A percentile compares a stretch with the other conserved stretches of the same genome.
Evolutionary conservation across 495 filamentous ascomycete genomes (phyloP).

Genomic region (Jackrogersella minutella): DNA sequence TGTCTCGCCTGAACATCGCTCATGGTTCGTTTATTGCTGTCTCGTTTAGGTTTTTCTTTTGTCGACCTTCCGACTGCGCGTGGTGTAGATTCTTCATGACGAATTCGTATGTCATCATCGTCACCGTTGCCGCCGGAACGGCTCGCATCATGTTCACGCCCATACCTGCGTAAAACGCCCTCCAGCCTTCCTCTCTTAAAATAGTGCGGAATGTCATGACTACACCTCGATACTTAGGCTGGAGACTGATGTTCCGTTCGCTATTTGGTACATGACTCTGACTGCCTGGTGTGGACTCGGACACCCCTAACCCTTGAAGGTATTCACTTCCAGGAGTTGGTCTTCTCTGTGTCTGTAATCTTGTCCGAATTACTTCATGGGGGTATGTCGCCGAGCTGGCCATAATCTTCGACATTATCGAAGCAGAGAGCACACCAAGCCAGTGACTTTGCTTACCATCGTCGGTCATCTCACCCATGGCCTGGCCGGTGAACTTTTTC

Average conservation of each 20-base stretch:
- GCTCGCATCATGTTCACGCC: slow-evolving; percentile 97
- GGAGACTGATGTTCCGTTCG: slow-evolving; percentile 35
- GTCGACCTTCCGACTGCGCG: slow-evolving; percentile 42
- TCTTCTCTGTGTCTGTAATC: slow-evolving; percentile 86
- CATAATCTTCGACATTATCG: slow-evolving; percentile 93
- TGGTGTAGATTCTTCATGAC: slow-evolving; percentile 66
- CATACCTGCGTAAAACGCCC: slow-evolving; percentile 96
- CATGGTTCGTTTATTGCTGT: slow-evolving; percentile 19
- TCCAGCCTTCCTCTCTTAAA: slow-evolving; percentile 90
- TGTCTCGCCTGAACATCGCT: slow-evolving; percentile 13
- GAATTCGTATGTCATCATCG: slow-evolving; percentile 96
- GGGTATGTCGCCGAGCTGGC: slow-evolving; percentile 96
- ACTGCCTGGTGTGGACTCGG: slow-evolving; percentile 37
- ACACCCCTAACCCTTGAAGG: slow-evolving; percentile 66
- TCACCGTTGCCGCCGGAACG: slow-evolving; percentile 93
- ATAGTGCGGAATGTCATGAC: slow-evolving; percentile 86
- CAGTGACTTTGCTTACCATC: slow-evolving; percentile 52
- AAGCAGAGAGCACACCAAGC: slow-evolving; percentile 82
- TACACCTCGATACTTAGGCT: slow-evolving; percentile 81
- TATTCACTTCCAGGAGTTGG: slow-evolving; percentile 66
- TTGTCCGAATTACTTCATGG: slow-evolving; percentile 92
- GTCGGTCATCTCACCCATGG: slow-evolving; percentile 70
- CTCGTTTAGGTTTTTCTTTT: slow-evolving; percentile 41
- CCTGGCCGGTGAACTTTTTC: slow-evolving; percentile 83
- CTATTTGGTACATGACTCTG: slow-evolving; percentile 38